Evolutionary conservation across 176 grass and related monocot genomes (phyloP).

Genomic region (Tillandsia leiboldiana): DNA sequence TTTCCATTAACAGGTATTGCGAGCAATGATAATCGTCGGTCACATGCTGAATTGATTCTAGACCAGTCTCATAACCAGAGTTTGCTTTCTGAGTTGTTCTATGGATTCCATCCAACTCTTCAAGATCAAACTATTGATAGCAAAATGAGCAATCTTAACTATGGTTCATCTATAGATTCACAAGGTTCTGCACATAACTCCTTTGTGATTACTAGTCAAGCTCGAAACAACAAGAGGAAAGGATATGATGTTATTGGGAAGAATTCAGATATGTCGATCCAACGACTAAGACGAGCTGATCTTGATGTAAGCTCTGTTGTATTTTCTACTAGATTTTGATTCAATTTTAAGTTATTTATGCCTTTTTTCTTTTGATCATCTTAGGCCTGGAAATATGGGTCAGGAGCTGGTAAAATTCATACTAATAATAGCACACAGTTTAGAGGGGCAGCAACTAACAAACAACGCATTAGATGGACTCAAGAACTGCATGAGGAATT

Average conservation of each 20-base stretch:
- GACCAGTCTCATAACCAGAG: not conserved
- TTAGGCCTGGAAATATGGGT: not conserved
- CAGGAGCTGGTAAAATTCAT: not conserved
- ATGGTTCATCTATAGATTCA: not conserved
- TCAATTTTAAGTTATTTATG: not conserved
- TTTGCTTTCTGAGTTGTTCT: not conserved
- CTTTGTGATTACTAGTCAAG: not conserved
- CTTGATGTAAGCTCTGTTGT: not conserved
- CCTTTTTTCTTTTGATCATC: not conserved
- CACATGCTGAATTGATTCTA: not conserved
- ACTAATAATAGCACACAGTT: not conserved
- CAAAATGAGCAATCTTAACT: not conserved
- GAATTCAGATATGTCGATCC: not conserved
- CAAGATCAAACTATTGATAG: not conserved
- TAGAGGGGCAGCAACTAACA: not conserved
- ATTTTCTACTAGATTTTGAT: too few relatives aligned
- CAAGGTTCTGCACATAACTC: not conserved
- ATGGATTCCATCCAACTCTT: not conserved
- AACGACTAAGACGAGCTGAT: not conserved
- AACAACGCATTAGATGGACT: conserved; percentile 12
- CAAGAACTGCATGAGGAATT: conserved; percentile 11
- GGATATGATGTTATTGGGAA: not conserved
- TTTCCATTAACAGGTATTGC: not conserved
- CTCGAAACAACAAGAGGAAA: not conserved
- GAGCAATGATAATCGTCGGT: not conserved